Base-by-base conservation (phyloP, 1,139 yeast genomes). In the Blastobotrys persicus region DNA sequence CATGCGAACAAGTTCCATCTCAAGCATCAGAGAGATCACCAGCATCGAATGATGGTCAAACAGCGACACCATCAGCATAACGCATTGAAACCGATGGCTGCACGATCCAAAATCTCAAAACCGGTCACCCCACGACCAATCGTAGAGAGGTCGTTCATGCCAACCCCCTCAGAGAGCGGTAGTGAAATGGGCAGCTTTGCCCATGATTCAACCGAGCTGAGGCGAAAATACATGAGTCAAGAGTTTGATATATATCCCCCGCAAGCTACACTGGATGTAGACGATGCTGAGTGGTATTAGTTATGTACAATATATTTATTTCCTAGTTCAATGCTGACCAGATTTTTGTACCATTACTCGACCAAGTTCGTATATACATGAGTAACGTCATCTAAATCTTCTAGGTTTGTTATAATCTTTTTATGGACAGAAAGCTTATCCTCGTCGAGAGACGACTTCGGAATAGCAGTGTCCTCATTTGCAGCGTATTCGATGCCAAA, bases 321-420 rank as follows among this genome's bases (percentile, higher is more conserved):
- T 20, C n/a, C n/a, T n/a, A n/a, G n/a, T n/a, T n/a, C n/a, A n/a
- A n/a, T n/a, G n/a, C n/a, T n/a, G n/a, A n/a, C n/a, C n/a, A n/a
- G n/a, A n/a, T n/a, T n/a, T n/a, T n/a, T n/a, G n/a, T n/a, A n/a
- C n/a, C n/a, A 12, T 7, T 16, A 31, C 14, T 57, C 54, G 37
- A 49, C 52, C 20, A 63, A 53, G 52, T 75, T 92, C 58, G 78
- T 73, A 69, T 86, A 87, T 54, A 86, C 81, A 56, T 83, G 88
- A 6, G 88, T 81, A 31, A 91, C 86, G 59, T 91, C 97, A 45
- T 86, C 88, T 17, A 88, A 70, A 37, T 81, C 88, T 53, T 88
- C 95, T 47, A 91, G 71, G 49, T 75, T 74, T 23, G 69, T 73
- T 42, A 85, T 67, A 33, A 89, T 79, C 61, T 82, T 85, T 19